A percentile compares a stretch with the other conserved stretches of the same genome.
Evolutionary conservation across 164 flowering plant species (phyloP).

Genomic region (Tetrastigma voinierianum): DNA sequence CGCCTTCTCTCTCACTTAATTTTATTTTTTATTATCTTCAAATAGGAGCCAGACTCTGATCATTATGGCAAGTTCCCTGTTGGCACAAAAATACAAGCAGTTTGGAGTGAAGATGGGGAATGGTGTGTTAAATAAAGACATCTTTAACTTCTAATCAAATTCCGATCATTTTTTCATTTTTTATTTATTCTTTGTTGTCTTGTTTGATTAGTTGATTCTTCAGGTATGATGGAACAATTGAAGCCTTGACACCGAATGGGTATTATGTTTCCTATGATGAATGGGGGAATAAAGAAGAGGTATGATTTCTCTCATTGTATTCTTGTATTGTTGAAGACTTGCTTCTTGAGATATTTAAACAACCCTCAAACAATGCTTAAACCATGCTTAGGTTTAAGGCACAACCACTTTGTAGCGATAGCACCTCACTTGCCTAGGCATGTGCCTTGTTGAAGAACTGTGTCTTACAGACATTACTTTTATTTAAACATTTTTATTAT

Average conservation of each 20-base stretch:
- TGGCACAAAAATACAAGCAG: conserved; percentile 92
- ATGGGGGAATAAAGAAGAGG: conserved; percentile 99
- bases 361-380: too few relatives aligned
- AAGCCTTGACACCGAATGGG: conserved; percentile 75
- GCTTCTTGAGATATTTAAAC: not conserved
- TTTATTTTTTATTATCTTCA: not conserved
- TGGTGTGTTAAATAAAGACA: conserved; percentile 50
- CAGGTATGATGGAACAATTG: conserved; percentile 96
- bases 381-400: too few relatives aligned
- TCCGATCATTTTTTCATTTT: conserved; percentile 14
- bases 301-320: conserved; percentile 21
- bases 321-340: not conserved
- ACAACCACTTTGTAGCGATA: too few relatives aligned
- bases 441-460: too few relatives aligned
- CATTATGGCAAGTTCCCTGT: conserved; percentile 45
- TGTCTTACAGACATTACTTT: too few relatives aligned
- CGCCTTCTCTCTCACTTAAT: not conserved
- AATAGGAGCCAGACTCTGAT: conserved; percentile 41
- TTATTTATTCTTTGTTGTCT: conserved; percentile 27
- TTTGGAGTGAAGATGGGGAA: conserved; percentile 98
- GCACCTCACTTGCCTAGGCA: too few relatives aligned
- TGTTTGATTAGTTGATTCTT: conserved; percentile 64
- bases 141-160: not conserved
- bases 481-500: too few relatives aligned
- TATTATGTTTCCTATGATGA: conserved; percentile 66